These are phyloP conservation scores for Boletellus sp. DNA, from an alignment of 1,284 basidiomycete species.

Conservation along the genomic window DNA sequence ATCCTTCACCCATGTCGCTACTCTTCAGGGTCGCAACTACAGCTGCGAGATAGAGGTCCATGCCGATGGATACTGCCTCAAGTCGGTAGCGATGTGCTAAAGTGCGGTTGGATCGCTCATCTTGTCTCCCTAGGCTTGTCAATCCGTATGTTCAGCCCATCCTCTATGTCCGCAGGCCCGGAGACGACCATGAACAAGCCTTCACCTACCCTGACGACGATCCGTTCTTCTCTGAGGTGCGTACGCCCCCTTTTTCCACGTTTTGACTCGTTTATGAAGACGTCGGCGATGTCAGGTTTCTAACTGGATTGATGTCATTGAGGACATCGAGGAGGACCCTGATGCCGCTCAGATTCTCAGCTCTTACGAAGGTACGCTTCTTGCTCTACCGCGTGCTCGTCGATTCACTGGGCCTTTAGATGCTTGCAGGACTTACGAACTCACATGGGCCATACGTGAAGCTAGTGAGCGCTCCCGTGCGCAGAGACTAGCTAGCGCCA, in stretches of 20 bases:
- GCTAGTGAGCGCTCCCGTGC: conserved; percentile 63
- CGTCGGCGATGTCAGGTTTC: conserved; percentile 47
- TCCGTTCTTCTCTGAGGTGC: conserved; percentile 82
- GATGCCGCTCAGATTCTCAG: conserved; percentile 69
- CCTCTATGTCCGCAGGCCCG: conserved; percentile 80
- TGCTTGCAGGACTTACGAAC: conserved; percentile 82
- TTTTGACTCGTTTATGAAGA: conserved; percentile 1
- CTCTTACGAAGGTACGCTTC: conserved; percentile 62
- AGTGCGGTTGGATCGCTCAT: conserved; percentile 10
- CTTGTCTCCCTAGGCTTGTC: conserved; percentile 56
- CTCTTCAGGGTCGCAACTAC: conserved; percentile 88
- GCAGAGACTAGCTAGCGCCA: conserved; percentile 27
- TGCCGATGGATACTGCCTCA: conserved; percentile 83
- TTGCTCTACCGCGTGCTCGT: not conserved
- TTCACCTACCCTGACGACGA: conserved; percentile 81
- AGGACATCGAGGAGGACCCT: conserved; percentile 72
- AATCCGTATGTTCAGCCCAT: conserved; percentile 86
- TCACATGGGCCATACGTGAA: conserved; percentile 83
- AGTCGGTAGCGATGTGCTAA: conserved; percentile 42
- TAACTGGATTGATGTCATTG: conserved; percentile 79
- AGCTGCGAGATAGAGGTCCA: conserved; percentile 91
- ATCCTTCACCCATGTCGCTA: conserved; percentile 82
- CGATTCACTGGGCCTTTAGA: conserved; percentile 45
- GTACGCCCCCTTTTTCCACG: conserved; percentile 2
- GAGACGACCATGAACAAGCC: conserved; percentile 80